Evolutionary conservation across 2,329 filamentous ascomycete genomes (phyloP).

Genomic region (Lomentospora prolificans): DNA sequence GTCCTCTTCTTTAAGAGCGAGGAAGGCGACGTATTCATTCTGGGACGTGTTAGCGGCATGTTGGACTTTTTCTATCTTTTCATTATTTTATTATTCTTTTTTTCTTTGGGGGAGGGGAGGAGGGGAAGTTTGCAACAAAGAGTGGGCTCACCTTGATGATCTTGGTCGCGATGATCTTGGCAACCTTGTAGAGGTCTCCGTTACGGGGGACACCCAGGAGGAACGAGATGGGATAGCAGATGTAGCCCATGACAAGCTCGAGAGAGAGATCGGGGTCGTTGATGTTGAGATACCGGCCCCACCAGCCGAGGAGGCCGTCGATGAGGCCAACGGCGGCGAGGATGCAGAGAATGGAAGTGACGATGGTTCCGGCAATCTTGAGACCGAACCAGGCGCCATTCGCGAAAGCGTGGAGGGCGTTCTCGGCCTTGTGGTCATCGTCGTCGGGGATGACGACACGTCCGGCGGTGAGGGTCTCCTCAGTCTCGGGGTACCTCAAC

Average conservation of each 20-base stretch:
- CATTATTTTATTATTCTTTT: slow-evolving; percentile 2
- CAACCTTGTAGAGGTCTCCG: slow-evolving; percentile 60
- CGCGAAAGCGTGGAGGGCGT: slow-evolving; percentile 75
- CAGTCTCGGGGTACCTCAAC: slow-evolving; percentile 78
- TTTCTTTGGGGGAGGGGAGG: slow-evolving; percentile 16
- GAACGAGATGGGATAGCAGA: slow-evolving; percentile 71
- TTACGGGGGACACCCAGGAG: slow-evolving; percentile 66
- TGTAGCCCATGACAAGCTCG: slow-evolving; percentile 65
- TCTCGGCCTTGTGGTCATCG: slow-evolving; percentile 64
- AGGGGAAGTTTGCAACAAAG: slow-evolving; percentile 4
- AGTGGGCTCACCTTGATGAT: slow-evolving; percentile 48
- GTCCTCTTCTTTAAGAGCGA: slow-evolving; percentile 41
- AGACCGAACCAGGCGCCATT: slow-evolving; percentile 79
- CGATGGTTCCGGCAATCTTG: slow-evolving; percentile 78
- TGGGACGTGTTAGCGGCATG: slow-evolving; percentile 12
- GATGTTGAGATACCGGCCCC: slow-evolving; percentile 70
- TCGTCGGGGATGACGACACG: slow-evolving; percentile 71
- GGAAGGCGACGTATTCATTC: slow-evolving; percentile 75
- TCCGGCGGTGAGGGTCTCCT: slow-evolving; percentile 76
- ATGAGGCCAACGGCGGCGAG: slow-evolving; percentile 65
- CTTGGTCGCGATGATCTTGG: slow-evolving; percentile 73
- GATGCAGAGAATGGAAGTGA: slow-evolving; percentile 72
- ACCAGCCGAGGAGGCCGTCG: slow-evolving; percentile 74
- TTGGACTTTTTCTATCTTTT: no score
- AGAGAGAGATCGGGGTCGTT: slow-evolving; percentile 52